Evolutionary conservation across 2,329 filamentous ascomycete species (phyloP).

Genomic region (Pyricularia sp.): DNA sequence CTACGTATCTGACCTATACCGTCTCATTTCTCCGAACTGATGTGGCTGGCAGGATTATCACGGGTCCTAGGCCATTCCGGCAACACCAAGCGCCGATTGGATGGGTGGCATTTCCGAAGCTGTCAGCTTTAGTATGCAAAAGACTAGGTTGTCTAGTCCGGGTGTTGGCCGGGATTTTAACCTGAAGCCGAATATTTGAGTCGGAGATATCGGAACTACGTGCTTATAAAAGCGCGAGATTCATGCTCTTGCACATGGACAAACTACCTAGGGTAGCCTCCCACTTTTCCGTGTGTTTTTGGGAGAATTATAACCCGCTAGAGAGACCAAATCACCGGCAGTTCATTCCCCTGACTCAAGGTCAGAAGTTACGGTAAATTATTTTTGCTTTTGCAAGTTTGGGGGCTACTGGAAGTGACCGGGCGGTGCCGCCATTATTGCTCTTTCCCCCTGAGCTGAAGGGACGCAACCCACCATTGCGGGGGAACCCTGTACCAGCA

Average conservation of each 20-base stretch:
- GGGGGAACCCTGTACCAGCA: neutral
- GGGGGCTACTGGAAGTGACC: too few relatives aligned
- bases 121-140: too few relatives aligned
- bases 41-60: neutral
- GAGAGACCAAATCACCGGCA: neutral
- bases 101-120: too few relatives aligned
- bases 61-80: too few relatives aligned
- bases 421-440: too few relatives aligned
- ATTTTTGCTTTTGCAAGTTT: neutral
- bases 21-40: neutral
- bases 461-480: neutral
- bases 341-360: neutral
- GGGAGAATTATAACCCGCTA: neutral
- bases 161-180: too few relatives aligned
- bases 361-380: neutral
- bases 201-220: too few relatives aligned
- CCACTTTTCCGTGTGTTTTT: neutral
- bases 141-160: too few relatives aligned
- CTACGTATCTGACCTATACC: neutral
- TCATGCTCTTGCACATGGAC: neutral
- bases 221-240: neutral
- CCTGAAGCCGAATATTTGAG: too few relatives aligned
- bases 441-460: too few relatives aligned
- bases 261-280: too few relatives aligned
- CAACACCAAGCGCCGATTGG: too few relatives aligned